These are phyloP conservation scores for Geotrichum phurueaensis DNA, from an alignment of 1,139 yeast species.

Conservation along the genomic window DNA sequence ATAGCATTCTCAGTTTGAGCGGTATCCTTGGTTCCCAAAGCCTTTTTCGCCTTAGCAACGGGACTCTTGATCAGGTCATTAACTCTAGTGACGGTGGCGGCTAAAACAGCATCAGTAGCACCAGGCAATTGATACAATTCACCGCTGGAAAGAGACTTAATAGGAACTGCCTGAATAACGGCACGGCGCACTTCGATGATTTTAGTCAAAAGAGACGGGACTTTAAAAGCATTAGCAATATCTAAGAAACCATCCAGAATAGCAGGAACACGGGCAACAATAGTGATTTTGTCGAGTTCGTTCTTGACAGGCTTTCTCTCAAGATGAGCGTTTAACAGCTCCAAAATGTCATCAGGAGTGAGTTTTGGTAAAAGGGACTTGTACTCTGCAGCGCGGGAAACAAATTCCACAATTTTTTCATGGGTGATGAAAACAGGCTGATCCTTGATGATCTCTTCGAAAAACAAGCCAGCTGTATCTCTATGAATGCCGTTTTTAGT, in stretches of 20 bases:
- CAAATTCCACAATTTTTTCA: conserved; percentile 52
- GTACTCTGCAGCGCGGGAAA: conserved; percentile 63
- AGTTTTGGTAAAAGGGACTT: conserved; percentile 42
- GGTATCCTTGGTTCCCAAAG: conserved; percentile 17
- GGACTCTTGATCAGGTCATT: conserved; percentile 6
- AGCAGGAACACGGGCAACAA: conserved; percentile 59
- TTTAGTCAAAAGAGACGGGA: conserved; percentile 54
- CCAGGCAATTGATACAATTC: conserved; percentile 79
- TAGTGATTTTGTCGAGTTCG: conserved; percentile 46
- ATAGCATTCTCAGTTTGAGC: conserved; percentile 45
- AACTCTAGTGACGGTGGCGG: conserved; percentile 1
- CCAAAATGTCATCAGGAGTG: conserved; percentile 44
- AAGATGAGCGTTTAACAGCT: conserved; percentile 51
- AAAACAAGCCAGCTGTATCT: conserved; percentile 68
- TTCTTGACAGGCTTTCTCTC: conserved; percentile 42
- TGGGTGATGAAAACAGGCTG: conserved; percentile 59
- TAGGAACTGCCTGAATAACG: conserved; percentile 71
- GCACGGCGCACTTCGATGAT: conserved; percentile 67
- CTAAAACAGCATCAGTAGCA: conserved; percentile 34
- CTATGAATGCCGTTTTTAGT: conserved; percentile 82
- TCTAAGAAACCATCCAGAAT: conserved; percentile 71
- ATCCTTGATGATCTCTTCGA: conserved; percentile 54
- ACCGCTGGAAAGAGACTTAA: conserved; percentile 46
- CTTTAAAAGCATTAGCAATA: conserved; percentile 74
- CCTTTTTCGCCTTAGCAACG: conserved; percentile 15